Percentiles rank a stretch among this genome's conserved stretches.
phyloP scores from a whole-genome alignment of 2,329 filamentous ascomycete genomes.

The Escovopsis sp. region DNA sequence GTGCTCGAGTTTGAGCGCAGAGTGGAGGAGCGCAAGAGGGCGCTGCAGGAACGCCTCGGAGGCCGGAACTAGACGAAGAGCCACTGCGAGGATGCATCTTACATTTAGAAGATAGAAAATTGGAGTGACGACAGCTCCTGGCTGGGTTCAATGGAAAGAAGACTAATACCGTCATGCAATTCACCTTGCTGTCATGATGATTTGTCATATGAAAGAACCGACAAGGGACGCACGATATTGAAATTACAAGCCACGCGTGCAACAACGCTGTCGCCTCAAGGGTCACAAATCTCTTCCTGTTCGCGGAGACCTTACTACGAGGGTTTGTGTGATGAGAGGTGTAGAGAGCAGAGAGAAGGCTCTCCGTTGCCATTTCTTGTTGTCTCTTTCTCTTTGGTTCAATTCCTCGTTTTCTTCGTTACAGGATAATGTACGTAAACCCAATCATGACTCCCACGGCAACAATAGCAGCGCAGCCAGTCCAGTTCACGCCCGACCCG shows the following conservation, averaged over 20 bases:
- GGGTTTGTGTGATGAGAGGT: too few relatives aligned
- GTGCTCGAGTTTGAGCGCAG: conserved; percentile 45
- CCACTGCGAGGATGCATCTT: background rate
- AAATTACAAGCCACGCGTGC: too few relatives aligned
- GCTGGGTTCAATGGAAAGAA: too few relatives aligned
- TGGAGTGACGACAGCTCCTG: background rate
- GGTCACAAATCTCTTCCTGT: background rate
- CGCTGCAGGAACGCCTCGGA: conserved; percentile 32
- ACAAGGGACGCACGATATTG: too few relatives aligned
- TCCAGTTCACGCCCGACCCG: background rate
- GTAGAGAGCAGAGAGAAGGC: background rate
- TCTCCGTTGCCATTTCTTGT: background rate
- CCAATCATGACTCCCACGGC: conserved; percentile 3
- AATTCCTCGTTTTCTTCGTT: conserved; percentile 7
- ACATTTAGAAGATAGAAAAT: too few relatives aligned
- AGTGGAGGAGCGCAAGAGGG: conserved; percentile 34
- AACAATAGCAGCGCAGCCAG: conserved; percentile 3
- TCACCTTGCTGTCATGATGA: too few relatives aligned
- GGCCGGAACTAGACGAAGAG: conserved; percentile 13
- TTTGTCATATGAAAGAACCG: too few relatives aligned
- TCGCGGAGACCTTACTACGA: too few relatives aligned
- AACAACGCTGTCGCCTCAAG: too few relatives aligned
- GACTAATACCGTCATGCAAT: too few relatives aligned
- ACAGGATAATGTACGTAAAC: conserved; percentile 3
- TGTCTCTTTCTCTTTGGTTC: conserved; percentile 6